Conservation (phyloP, 257 asterid species). For the Vinca minor region DNA sequence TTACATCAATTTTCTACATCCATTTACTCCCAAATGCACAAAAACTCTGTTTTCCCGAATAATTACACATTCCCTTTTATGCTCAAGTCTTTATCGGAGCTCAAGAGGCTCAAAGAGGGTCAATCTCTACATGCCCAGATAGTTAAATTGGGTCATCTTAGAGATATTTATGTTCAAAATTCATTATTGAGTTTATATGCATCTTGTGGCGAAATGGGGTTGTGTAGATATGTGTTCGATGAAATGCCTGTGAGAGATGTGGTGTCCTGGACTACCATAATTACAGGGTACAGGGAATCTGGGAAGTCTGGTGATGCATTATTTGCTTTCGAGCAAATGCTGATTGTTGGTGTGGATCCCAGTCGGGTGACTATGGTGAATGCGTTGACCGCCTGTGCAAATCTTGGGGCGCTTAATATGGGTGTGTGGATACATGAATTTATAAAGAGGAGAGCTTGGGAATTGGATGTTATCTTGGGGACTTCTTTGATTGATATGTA, state of each 20-base stretch:
- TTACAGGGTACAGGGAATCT: conserved; percentile 48
- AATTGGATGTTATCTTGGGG: conserved; percentile 63
- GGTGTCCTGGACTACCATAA: conserved; percentile 68
- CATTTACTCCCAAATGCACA: conserved; percentile 45
- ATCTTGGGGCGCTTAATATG: conserved; percentile 37
- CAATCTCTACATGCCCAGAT: conserved; percentile 39
- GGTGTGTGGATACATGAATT: conserved; percentile 53
- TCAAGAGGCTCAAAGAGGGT: conserved; percentile 36
- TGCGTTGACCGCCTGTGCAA: conserved; percentile 60
- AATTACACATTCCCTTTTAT: conserved; percentile 56
- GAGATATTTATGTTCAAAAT: conserved; percentile 59
- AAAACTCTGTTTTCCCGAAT: conserved; percentile 24
- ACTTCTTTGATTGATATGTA: conserved; percentile 68
- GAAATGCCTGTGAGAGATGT: conserved; percentile 70
- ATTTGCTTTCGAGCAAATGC: conserved; percentile 46
- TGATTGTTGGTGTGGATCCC: conserved; percentile 40
- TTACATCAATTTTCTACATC: conserved; percentile 24
- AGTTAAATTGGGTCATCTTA: conserved; percentile 29
- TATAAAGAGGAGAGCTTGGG: conserved; percentile 42
- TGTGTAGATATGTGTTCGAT: conserved; percentile 49
- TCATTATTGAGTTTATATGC: conserved; percentile 50
- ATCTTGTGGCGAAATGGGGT: conserved; percentile 35
- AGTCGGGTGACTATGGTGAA: conserved; percentile 70
- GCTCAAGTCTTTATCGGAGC: conserved; percentile 50
- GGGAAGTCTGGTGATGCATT: conserved; percentile 47